phyloP scores from a whole-genome alignment of 371 early-diverging fungal genomes.

The Dichotomocladium elegans region DNA sequence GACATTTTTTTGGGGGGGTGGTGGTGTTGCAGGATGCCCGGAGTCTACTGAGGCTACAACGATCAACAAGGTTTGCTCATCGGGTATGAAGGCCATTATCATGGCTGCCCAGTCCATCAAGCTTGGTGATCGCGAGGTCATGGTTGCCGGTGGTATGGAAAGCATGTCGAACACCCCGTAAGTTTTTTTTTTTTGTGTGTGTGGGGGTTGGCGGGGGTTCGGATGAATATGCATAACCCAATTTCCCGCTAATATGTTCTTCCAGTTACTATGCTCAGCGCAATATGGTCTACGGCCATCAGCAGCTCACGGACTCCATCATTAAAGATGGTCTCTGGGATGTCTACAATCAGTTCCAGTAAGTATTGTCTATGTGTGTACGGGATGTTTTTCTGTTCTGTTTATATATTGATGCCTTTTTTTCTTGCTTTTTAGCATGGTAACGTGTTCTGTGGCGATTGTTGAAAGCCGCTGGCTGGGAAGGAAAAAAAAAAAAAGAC shows the following conservation, averaged over 20 bases:
- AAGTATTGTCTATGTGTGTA: conserved; percentile 12
- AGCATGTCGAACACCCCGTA: conserved; percentile 92
- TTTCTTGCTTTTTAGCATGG: conserved; percentile 16
- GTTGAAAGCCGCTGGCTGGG: no score
- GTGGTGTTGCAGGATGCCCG: conserved; percentile 57
- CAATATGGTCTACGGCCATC: conserved; percentile 77
- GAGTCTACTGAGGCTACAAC: conserved; percentile 82
- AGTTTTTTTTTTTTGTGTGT: conserved; percentile 14
- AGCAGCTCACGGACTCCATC: conserved; percentile 79
- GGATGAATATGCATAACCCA: conserved; percentile 7
- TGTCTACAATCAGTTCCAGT: conserved; percentile 82
- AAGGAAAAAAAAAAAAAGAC: no score
- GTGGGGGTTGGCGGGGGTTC: no score
- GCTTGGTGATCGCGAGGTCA: conserved; percentile 54
- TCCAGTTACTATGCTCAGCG: conserved; percentile 63
- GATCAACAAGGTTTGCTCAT: conserved; percentile 94
- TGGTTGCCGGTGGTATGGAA: conserved; percentile 95
- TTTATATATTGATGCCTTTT: background rate
- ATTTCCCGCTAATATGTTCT: background rate
- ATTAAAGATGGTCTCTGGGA: conserved; percentile 95
- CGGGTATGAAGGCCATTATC: conserved; percentile 88
- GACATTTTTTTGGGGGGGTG: no score
- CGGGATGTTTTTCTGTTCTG: background rate
- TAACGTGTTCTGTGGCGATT: no score
- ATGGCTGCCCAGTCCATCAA: conserved; percentile 68